Conservation (phyloP, 192 early-diverging fungal species). For the Geranomyces variabilis region DNA sequence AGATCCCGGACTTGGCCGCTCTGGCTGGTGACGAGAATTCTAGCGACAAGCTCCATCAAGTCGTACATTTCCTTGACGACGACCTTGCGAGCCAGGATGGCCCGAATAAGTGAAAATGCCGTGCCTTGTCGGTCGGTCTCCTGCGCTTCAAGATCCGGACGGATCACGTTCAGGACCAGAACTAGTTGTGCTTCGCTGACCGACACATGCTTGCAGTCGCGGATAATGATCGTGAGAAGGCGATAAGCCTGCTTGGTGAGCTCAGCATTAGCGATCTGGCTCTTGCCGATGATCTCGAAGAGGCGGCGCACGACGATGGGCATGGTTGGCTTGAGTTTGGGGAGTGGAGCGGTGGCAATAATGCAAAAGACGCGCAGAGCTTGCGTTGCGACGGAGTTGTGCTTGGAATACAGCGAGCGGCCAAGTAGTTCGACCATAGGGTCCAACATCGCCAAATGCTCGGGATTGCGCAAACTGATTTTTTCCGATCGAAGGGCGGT, state of each 20-base stretch:
- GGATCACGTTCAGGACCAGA: slow-evolving; percentile 75
- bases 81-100: slow-evolving; percentile 83
- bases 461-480: slow-evolving; percentile 46
- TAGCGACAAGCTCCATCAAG: slow-evolving; percentile 77
- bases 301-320: slow-evolving; percentile 75
- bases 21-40: slow-evolving; percentile 89
- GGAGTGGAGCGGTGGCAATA: slow-evolving; percentile 74
- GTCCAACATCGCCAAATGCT: slow-evolving; percentile 74
- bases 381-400: slow-evolving; percentile 66
- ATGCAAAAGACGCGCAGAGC: slow-evolving; percentile 74
- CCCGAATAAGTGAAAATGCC: slow-evolving; percentile 83
- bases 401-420: slow-evolving; percentile 82
- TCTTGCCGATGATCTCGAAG: slow-evolving; percentile 74
- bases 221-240: slow-evolving; percentile 79
- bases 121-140: slow-evolving; percentile 82
- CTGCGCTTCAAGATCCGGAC: slow-evolving; percentile 77
- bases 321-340: slow-evolving; percentile 65
- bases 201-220: slow-evolving; percentile 69
- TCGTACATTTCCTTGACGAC: slow-evolving; percentile 91
- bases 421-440: slow-evolving; percentile 82
- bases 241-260: slow-evolving; percentile 81
- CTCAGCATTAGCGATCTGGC: slow-evolving; percentile 58
- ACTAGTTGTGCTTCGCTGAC: slow-evolving; percentile 79
- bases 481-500: slow-evolving; percentile 57
- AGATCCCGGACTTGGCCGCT: slow-evolving; percentile 74